Percentiles rank a stretch among this genome's conserved stretches.
phyloP scores from a whole-genome alignment of 2,329 filamentous ascomycete species.

The Neophaeococcomyces aloes region DNA sequence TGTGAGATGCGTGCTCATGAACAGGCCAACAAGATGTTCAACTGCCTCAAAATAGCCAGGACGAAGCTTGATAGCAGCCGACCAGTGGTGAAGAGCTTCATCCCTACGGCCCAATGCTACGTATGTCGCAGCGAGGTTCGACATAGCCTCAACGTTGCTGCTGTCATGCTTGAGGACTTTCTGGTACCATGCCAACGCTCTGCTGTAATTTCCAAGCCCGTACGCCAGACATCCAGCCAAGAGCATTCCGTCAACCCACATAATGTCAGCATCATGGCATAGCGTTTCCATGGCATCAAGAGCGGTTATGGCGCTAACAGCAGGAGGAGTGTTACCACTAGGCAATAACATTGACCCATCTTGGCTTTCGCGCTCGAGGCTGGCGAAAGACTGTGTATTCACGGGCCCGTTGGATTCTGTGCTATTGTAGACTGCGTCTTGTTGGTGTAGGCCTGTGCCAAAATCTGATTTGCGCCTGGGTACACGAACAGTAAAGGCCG shows the following conservation, averaged over 20 bases:
- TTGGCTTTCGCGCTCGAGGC: constrained; percentile 5
- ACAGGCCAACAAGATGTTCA: constrained; percentile 79
- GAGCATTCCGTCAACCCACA: constrained; percentile 88
- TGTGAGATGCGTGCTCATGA: constrained; percentile 71
- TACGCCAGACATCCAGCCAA: constrained; percentile 87
- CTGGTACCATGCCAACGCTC: constrained; percentile 45
- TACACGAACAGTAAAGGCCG: background rate
- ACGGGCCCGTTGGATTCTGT: background rate
- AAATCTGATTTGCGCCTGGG: background rate
- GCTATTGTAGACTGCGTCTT: background rate
- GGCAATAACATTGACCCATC: too few relatives aligned
- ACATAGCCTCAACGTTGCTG: constrained; percentile 79
- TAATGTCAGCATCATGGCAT: constrained; percentile 70
- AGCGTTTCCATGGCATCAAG: constrained; percentile 62
- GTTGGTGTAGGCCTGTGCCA: background rate
- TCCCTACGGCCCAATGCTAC: constrained; percentile 70
- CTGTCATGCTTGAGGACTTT: constrained; percentile 49
- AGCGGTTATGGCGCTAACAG: constrained; percentile 47
- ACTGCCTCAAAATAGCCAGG: constrained; percentile 90
- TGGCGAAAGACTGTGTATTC: background rate
- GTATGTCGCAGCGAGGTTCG: constrained; percentile 81
- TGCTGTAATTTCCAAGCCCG: constrained; percentile 72
- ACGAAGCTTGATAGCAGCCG: constrained; percentile 67
- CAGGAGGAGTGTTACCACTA: background rate
- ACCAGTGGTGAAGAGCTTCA: constrained; percentile 80